Evolutionary conservation across 2,329 filamentous ascomycete genomes (phyloP).

Genomic region (Cercospora zeina): DNA sequence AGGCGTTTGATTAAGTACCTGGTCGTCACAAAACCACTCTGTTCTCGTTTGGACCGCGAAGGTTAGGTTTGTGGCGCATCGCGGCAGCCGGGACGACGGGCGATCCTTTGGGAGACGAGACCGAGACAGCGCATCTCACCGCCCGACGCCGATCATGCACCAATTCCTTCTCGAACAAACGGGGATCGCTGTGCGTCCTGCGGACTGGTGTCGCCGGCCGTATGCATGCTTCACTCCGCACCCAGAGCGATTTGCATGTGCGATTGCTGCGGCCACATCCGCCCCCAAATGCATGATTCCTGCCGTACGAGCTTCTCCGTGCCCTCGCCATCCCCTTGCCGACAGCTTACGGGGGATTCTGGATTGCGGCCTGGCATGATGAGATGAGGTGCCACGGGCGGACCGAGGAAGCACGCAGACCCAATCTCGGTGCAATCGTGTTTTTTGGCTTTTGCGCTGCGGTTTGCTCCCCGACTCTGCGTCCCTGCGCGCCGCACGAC

Average conservation of each 20-base stretch:
- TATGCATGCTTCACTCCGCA: not conserved
- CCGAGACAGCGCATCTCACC: slow-evolving; percentile 19
- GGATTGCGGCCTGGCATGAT: not conserved
- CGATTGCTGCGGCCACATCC: not conserved
- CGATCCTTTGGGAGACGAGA: slow-evolving; percentile 6
- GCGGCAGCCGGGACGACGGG: slow-evolving; percentile 19
- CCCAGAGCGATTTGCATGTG: too few relatives aligned
- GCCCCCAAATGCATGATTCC: not conserved
- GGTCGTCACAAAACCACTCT: slow-evolving; percentile 3
- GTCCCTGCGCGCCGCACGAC: not conserved
- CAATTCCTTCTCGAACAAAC: too few relatives aligned
- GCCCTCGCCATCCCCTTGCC: too few relatives aligned
- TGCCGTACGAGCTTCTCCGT: not conserved
- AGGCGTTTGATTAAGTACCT: slow-evolving; percentile 22
- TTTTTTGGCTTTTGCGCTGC: slow-evolving; percentile 5
- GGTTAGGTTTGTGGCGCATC: slow-evolving; percentile 14
- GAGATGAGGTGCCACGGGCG: not conserved
- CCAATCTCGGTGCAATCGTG: slow-evolving; percentile 10
- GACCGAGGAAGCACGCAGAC: slow-evolving; percentile 2
- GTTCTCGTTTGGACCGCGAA: not conserved
- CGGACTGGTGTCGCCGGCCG: not conserved
- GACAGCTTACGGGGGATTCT: not conserved
- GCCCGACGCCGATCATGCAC: not conserved
- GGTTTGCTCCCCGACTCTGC: slow-evolving; percentile 1
- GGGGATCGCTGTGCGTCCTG: not conserved